Conservation (phyloP, 73 alveolate genomes). For the Uronychia binucleata region DNA sequence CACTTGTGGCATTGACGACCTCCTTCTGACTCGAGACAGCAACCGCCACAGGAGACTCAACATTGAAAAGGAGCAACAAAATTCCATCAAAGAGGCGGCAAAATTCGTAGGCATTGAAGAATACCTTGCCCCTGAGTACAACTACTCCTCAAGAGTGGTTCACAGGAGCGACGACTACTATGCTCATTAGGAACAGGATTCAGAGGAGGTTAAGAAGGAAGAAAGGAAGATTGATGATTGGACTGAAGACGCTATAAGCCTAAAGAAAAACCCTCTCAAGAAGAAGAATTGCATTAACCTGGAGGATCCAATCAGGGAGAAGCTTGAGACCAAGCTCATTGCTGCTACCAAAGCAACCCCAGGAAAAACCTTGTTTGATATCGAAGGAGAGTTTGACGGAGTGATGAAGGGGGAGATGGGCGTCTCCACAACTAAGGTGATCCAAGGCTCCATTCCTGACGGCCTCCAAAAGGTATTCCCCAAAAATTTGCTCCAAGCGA, state of each 20-base stretch:
- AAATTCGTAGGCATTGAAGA: conserved; percentile 84
- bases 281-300: conserved; percentile 15
- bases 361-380: not conserved
- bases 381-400: conserved; percentile 87
- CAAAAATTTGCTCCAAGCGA: conserved; percentile 83
- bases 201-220: not conserved
- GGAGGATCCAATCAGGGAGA: conserved; percentile 61
- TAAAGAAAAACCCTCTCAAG: conserved; percentile 17
- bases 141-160: conserved; percentile 65
- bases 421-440: conserved; percentile 75
- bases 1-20: conserved; percentile 97
- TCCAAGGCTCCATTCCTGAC: conserved; percentile 76
- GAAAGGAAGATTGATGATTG: conserved; percentile 11
- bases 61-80: conserved; percentile 79
- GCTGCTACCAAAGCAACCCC: conserved; percentile 39
- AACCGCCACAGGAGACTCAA: conserved; percentile 83
- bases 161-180: conserved; percentile 17
- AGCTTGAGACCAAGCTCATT: conserved; percentile 62
- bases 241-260: conserved; percentile 2
- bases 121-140: conserved; percentile 49
- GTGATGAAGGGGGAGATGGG: conserved; percentile 87
- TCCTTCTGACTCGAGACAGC: conserved; percentile 75
- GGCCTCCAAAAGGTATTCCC: conserved; percentile 96
- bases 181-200: not conserved
- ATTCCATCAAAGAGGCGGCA: conserved; percentile 88